These are phyloP conservation scores for Moesziomyces globuligerus DNA, from an alignment of 1,284 basidiomycete genomes.

Conservation along the genomic window DNA sequence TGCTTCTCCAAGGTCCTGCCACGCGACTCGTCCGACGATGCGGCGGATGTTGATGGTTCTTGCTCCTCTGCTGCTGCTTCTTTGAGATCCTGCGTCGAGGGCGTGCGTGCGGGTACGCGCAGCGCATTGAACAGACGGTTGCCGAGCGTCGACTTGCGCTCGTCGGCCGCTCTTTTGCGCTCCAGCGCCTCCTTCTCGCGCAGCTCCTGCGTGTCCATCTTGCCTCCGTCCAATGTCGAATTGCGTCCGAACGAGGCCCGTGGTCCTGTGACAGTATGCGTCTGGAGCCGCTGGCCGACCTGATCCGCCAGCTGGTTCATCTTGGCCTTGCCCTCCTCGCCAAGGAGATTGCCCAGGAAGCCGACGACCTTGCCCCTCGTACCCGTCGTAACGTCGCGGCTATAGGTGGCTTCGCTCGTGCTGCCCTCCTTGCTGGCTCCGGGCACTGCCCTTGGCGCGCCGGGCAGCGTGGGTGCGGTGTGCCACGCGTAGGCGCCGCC, in stretches of 20 bases:
- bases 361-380: slow-evolving; percentile 62
- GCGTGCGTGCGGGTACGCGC: slow-evolving; percentile 21
- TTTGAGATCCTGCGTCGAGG: slow-evolving; percentile 30
- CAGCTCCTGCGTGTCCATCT: slow-evolving; percentile 50
- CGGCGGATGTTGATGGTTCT: not conserved
- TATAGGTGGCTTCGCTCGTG: slow-evolving; percentile 59
- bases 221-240: slow-evolving; percentile 44
- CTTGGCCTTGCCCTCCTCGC: slow-evolving; percentile 64
- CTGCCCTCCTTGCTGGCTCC: slow-evolving; percentile 50
- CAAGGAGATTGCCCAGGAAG: slow-evolving; percentile 63
- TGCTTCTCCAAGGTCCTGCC: slow-evolving; percentile 35
- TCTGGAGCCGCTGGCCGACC: slow-evolving; percentile 60
- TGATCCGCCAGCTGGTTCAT: slow-evolving; percentile 65
- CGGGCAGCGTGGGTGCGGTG: slow-evolving; percentile 54
- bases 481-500: slow-evolving; percentile 64
- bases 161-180: slow-evolving; percentile 30
- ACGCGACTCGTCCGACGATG: slow-evolving; percentile 8
- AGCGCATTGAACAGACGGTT: slow-evolving; percentile 53
- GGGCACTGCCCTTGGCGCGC: slow-evolving; percentile 47
- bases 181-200: slow-evolving; percentile 49
- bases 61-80: slow-evolving; percentile 12
- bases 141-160: slow-evolving; percentile 38
- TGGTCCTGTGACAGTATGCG: slow-evolving; percentile 64
- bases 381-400: slow-evolving; percentile 61
- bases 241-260: slow-evolving; percentile 58